Evolutionary conservation across 352 stramenopile species (phyloP).

Genomic region (Phytophthora citrophthora): DNA sequence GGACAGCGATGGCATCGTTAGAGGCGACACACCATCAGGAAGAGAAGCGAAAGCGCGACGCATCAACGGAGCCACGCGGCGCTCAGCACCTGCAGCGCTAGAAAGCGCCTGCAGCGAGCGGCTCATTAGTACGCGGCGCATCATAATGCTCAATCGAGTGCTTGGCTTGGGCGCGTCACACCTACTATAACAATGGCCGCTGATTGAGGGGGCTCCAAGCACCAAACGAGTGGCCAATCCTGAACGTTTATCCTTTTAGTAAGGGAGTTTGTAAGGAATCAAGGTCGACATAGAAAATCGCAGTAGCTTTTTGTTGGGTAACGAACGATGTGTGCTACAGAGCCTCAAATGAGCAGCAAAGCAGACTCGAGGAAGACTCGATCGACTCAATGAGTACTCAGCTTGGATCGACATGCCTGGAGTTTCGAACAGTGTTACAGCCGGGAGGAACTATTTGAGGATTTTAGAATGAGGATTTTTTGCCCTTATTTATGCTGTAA

Average conservation of each 20-base stretch:
- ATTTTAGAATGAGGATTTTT: too few species aligned
- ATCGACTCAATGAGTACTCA: too few species aligned
- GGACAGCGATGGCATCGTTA: slow-evolving; percentile 95
- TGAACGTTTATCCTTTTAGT: not conserved
- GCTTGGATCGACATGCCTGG: too few species aligned
- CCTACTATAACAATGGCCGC: slow-evolving; percentile 22
- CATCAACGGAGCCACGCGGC: slow-evolving; percentile 22
- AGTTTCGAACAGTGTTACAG: too few species aligned
- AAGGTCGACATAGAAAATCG: slow-evolving; percentile 22
- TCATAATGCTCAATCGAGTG: slow-evolving; percentile 14
- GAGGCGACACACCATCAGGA: slow-evolving; percentile 72
- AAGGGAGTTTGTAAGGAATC: slow-evolving; percentile 6
- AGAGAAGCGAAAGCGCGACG: slow-evolving; percentile 59
- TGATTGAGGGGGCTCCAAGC: slow-evolving; percentile 21
- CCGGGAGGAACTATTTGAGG: too few species aligned
- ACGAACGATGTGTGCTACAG: not conserved
- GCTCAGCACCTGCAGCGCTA: slow-evolving; percentile 6
- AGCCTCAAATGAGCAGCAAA: not conserved
- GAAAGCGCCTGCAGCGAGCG: slow-evolving; percentile 34
- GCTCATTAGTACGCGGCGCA: slow-evolving; percentile 46
- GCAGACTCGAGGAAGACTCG: too few species aligned
- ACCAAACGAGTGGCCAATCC: slow-evolving; percentile 34
- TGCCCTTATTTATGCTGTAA: too few species aligned
- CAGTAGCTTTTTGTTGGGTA: slow-evolving; percentile 20
- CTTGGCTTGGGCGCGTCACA: slow-evolving; percentile 21